A percentile compares a stretch with the other conserved stretches of the same genome.
phyloP scores from a whole-genome alignment of 345 rosid genomes.

The Microthlaspi erraticum region DNA sequence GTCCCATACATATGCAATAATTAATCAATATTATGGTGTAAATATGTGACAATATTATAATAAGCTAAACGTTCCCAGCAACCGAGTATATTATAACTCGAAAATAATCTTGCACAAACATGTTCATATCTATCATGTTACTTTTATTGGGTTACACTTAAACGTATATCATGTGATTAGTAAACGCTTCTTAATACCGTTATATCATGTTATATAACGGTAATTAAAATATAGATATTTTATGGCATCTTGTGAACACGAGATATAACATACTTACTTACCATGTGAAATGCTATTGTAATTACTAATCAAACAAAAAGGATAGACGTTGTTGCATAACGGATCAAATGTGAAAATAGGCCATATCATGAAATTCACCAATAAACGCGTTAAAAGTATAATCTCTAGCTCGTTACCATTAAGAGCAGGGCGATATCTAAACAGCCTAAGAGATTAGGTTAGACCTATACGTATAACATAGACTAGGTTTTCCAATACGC shows the following conservation, averaged over 20 bases:
- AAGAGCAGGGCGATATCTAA: conserved; percentile 18
- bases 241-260: conserved; percentile 37
- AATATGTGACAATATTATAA: background rate
- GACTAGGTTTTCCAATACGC: conserved; percentile 29
- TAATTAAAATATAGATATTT: background rate
- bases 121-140: conserved; percentile 7
- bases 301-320: conserved; percentile 1
- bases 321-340: conserved; percentile 15
- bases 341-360: conserved; percentile 39
- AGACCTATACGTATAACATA: conserved; percentile 15
- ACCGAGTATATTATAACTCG: conserved; percentile 2
- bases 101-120: conserved; percentile 1
- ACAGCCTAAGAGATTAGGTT: conserved; percentile 32
- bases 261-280: conserved; percentile 24
- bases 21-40: conserved; percentile 2
- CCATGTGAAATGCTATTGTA: conserved; percentile 29
- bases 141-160: conserved; percentile 9
- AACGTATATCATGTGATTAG: conserved; percentile 12
- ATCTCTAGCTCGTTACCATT: conserved; percentile 31
- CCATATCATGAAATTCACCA: conserved; percentile 22
- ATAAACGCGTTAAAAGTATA: conserved; percentile 27
- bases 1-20: conserved; percentile 4
- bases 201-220: conserved; percentile 36
- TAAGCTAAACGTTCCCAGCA: background rate
- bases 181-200: conserved; percentile 27